Evolutionary conservation across 169 alveolate species (phyloP), one percentile per base, ranked within the genome.

Genomic region (Cryptosporidium ryanae): DNA sequence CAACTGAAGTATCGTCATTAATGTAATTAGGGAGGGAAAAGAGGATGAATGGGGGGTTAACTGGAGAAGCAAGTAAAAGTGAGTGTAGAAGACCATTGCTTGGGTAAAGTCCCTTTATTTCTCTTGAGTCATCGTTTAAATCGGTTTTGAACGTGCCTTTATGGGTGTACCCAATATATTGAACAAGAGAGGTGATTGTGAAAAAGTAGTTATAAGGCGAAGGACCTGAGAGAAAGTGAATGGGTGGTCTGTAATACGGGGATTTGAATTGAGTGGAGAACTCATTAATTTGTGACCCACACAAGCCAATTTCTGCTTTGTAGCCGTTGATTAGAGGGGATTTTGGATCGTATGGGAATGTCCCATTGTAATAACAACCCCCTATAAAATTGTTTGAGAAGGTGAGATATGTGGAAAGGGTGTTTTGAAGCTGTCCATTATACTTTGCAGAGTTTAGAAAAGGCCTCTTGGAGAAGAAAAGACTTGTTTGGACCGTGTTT

Each of bases 281-380:
- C 6, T 76, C 43, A 27, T 52, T 59, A 13, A 76, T 64, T 21
- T 76, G 87, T 3, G 63, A 13, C 23, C 87, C 87, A 61, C 87
- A 76, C 21, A 59, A 38, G 31, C 87, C 87, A 31, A 76, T 63
- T 25, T 55, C 71, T 43, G 64, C 64, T 43, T 34, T 68, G 52
- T 68, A 48, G 13, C 66, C 27, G 8, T 44, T 6, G 5, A 29
- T 15, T 38, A 38, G 46, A 0, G 46, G 46, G 8, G 8, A 6
- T 54, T 32, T 25, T 7, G 87, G 87, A 27, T 49, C 15, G 25
- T 76, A 76, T 31, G 87, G 87, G 15, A 76, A 76, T 8, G 87
- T 76, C 4, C 87, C 87, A 76, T 76, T 76, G 38, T 76, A 76
- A 38, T 57, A 76, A 52, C 87, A 76, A 38, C 87, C 87, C 3